Base-by-base conservation (phyloP, 106 monocot genomes). In the Narthecium ossifragum region DNA sequence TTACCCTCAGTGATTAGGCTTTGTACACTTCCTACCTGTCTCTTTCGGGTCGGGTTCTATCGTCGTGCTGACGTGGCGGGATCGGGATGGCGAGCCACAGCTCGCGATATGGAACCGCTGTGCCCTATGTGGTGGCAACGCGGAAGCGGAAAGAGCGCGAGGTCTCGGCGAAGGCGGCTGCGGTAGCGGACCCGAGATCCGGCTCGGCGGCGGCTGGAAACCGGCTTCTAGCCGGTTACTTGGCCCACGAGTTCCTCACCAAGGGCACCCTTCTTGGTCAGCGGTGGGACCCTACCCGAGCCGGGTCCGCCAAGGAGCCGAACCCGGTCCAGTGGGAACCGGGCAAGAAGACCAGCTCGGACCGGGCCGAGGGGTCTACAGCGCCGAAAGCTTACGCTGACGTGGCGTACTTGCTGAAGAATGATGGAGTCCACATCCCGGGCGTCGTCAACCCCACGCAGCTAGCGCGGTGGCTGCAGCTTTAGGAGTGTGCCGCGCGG, bases 171-270 rank as follows among this genome's bases (percentile, higher is more conserved):
- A 15, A 21, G 0, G 11, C 46, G 23, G 62, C 27, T 17, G 20
- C 23, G 60, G 34, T 15, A 8, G 25, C 26, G 22, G 67, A 64
- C 48, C 48, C 48, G 71, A n/a, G n/a, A n/a, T n/a, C n/a, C 15
- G 21, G 22, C 0, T 11, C 46, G 23, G 62, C 27, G 31, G 20
- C 23, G 60, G 34, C 22, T 15, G 25, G 32, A n/a, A 71, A 64
- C 48, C 48, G 54, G 71, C 74, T 79, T 9, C 55, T 84, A 4
- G 79, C 79, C 25, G 83, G 79, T 4, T 79, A 75, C 71, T 29
- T 84, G 38, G 83, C 83, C 21, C 75, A 84, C 71, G 79, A 84
- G 79, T 84, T 84, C 59, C 71, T 84, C 57, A 75, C 79, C 0
- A 34, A 23, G 32, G 83, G 83, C n/a, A 84, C 78, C 2, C 34